Conservation (phyloP, 2,329 filamentous ascomycete genomes). For the Phyllosticta ampelicida region DNA sequence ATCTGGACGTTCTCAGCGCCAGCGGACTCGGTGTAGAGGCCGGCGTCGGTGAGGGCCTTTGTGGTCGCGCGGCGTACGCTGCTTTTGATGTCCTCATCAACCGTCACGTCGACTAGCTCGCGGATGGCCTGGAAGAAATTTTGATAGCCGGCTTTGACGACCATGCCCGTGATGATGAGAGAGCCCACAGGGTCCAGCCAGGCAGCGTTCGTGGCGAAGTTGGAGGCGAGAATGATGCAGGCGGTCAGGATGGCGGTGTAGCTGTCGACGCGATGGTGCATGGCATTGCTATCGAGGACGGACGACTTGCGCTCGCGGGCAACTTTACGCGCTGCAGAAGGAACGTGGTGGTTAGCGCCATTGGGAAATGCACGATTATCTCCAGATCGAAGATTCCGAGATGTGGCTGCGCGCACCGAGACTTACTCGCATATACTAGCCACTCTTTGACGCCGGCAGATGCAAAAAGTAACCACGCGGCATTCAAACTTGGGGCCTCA, state of each 20-base stretch:
- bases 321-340: slow-evolving; percentile 72
- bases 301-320: slow-evolving; percentile 90
- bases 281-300: slow-evolving; percentile 87
- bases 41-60: slow-evolving; percentile 19
- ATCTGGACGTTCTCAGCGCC: slow-evolving; percentile 36
- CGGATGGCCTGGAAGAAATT: slow-evolving; percentile 75
- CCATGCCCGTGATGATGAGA: slow-evolving; percentile 83
- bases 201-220: slow-evolving; percentile 70
- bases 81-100: slow-evolving; percentile 72
- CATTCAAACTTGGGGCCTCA: slow-evolving; percentile 68
- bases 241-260: slow-evolving; percentile 90
- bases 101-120: slow-evolving; percentile 81
- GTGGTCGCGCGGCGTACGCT: slow-evolving; percentile 55
- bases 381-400: neutral
- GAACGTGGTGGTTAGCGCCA: slow-evolving; percentile 15
- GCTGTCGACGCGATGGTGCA: slow-evolving; percentile 94
- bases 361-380: neutral
- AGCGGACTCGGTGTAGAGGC: neutral
- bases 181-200: slow-evolving; percentile 95
- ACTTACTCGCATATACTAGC: slow-evolving; percentile 83
- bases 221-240: slow-evolving; percentile 77
- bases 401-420: neutral
- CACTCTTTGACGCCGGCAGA: slow-evolving; percentile 93
- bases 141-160: slow-evolving; percentile 76
- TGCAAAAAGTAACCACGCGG: slow-evolving; percentile 84